phyloP scores from a whole-genome alignment of 2,329 filamentous ascomycete genomes.

The Aureobasidium sp. region DNA sequence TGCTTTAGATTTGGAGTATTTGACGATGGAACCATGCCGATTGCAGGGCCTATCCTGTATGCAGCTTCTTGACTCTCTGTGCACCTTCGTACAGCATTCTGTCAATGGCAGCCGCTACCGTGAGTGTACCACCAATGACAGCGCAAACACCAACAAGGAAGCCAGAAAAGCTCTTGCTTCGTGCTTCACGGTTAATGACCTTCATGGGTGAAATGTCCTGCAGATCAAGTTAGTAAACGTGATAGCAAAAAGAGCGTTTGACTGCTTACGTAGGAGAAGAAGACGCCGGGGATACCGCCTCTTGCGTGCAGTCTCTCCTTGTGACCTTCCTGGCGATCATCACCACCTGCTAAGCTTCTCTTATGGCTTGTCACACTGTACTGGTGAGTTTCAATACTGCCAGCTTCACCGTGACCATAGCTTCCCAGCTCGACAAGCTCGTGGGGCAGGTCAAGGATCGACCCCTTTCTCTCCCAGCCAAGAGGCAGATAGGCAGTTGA shows the following conservation, averaged over 20 bases:
- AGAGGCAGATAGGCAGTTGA: constrained; percentile 90
- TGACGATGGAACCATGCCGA: not conserved
- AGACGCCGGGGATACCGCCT: constrained; percentile 92
- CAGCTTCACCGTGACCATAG: constrained; percentile 58
- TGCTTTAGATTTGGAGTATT: not conserved
- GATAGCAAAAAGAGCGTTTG: not conserved
- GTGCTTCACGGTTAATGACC: constrained; percentile 91
- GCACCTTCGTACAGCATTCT: constrained; percentile 84
- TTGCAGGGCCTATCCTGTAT: constrained; percentile 39
- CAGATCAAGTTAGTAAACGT: not conserved
- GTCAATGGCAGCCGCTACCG: constrained; percentile 89
- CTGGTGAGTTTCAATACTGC: constrained; percentile 94
- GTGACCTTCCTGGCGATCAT: constrained; percentile 79
- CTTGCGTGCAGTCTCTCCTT: constrained; percentile 82
- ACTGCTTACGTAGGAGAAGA: constrained; percentile 85
- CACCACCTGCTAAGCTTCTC: constrained; percentile 74
- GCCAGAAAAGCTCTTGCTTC: constrained; percentile 78
- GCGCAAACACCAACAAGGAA: constrained; percentile 94
- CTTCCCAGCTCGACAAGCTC: constrained; percentile 56
- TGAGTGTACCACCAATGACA: constrained; percentile 88
- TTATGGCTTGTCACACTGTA: constrained; percentile 98
- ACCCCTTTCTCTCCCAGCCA: constrained; percentile 64
- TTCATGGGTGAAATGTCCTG: constrained; percentile 99
- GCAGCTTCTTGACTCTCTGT: constrained; percentile 79
- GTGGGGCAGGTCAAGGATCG: constrained; percentile 26